These are phyloP conservation scores for Ambrosiella cleistominuta DNA, from an alignment of 2,329 filamentous ascomycete species.

Conservation along the genomic window DNA sequence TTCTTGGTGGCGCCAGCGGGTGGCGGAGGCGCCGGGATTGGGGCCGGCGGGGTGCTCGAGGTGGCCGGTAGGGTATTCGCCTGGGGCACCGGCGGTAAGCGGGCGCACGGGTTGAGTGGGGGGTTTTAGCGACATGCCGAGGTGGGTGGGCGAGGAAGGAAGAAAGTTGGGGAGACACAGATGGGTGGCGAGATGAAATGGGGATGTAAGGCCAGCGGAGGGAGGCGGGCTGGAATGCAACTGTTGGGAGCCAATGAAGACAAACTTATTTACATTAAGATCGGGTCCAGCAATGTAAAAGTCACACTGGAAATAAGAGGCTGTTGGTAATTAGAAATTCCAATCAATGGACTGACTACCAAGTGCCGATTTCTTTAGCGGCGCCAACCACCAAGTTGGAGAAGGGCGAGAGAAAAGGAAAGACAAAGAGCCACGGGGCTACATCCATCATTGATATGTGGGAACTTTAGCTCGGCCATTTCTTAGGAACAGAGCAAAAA, in stretches of 20 bases:
- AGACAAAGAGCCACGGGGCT: too few relatives aligned
- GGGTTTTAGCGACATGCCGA: background rate
- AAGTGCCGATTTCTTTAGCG: too few relatives aligned
- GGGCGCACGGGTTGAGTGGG: background rate
- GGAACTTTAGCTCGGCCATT: too few relatives aligned
- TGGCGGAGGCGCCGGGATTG: constrained; percentile 30
- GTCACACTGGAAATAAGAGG: too few relatives aligned
- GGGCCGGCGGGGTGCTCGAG: background rate
- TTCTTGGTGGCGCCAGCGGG: constrained; percentile 46
- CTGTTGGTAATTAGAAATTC: too few relatives aligned
- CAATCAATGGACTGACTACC: too few relatives aligned
- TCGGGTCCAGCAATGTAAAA: too few relatives aligned
- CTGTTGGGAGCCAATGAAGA: background rate
- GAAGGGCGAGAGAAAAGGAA: too few relatives aligned
- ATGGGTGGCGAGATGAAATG: background rate
- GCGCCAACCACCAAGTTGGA: too few relatives aligned
- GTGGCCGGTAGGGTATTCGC: constrained; percentile 2
- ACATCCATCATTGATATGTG: too few relatives aligned
- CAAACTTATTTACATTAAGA: background rate
- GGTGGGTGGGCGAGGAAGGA: background rate
- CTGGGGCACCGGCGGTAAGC: background rate
- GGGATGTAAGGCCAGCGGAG: background rate
- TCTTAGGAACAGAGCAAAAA: too few relatives aligned
- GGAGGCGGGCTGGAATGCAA: background rate
- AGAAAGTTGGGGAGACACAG: background rate